Base-by-base conservation (phyloP, 108 stramenopile species). In the Nannochloropsis gaditana region DNA sequence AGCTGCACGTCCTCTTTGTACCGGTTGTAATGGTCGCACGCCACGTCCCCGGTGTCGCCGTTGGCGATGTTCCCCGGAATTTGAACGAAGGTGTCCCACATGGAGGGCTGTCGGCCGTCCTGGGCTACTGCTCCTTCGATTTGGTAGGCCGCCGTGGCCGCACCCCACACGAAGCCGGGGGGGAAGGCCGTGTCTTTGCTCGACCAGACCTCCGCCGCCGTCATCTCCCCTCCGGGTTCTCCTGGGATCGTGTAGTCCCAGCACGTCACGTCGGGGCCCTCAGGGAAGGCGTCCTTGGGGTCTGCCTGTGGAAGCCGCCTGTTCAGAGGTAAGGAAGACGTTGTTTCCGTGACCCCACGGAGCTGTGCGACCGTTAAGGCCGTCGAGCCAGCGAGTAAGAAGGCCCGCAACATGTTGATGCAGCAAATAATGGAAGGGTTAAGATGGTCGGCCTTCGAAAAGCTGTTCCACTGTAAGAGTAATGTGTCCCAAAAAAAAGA, bases 1-100 rank as follows among this genome's bases (percentile, higher is more conserved):
- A 97, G 59, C 50, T 93, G 80, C 8, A 98, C 91, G 87, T 98
- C 97, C 80, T 95, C 90, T 45, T 92, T 86, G 87, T 93, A 92
- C 42, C 86, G 90, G 88, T 95, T 92, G 86, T 94, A 98, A 83
- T 96, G 95, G 91, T 96, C 96, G 88, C 93, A 95, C 0, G 96
- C 94, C 6, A 96, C 86, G 84, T 95, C 92, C 9, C 95, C 97
- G 3, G 83, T 92, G 83, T 94, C 94, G n/a, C 91, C 91, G 88
- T 95, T 91, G 41, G 86, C 82, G 42, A 95, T 91, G 10, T 87
- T 86, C 15, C 86, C 88, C 3, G 17, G 84, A 43, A 45, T 45
- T 11, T 87, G 31, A 44, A 81, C 85, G 85, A 92, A 96, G 15
- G 92, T 90, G 89, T 98, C 97, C 97, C 97, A 98, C 79, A 97